Base-by-base conservation (phyloP, 192 early-diverging fungal species). In the Entomortierella lignicola region DNA sequence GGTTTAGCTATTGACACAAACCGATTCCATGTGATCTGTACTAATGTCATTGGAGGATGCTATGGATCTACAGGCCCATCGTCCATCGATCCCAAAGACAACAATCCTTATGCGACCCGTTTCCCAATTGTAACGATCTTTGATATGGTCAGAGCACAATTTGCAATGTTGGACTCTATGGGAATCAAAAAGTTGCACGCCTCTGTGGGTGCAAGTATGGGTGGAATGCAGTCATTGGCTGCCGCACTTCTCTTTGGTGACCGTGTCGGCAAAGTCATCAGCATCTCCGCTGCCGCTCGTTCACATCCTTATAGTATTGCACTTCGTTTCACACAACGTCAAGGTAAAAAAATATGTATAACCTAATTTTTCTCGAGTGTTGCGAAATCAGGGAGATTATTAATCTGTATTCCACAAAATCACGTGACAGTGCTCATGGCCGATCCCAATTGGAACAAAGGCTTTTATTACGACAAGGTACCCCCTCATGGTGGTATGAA, bases 261-360 rank as follows among this genome's bases (percentile, higher is more conserved):
- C n/a, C 89, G 94, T 13, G 91, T 99, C 31, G 87, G 88, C 4
- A 85, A 94, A 13, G 63, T 97, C 17, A 80, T 98, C 44, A 86
- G 87, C 25, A 99, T 99, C 63, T 96, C 94, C 17, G 96, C 94
- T 6, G 95, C 94, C 58, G 96, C 96, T 7, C 85, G 96, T 18
- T 96, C 96, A 18, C 97, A 99, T 80, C 97, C 97, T 4, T 98
- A 97, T 74, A 96, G 95, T 44, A 99, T 99, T 54, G 97, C 97
- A 7, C 64, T 98, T 56, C 85, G 97, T 39, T 93, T 95, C 66
- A 93, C 93, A 8, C 97, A 99, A 83, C 86, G 97, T 25, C 95
- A 96, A 88, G 94, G 88, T 91, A 82, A 77, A 23, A 27, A 21
- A 13, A 27, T 23, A 23, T 39, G 31, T 23, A 43, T 10, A 5